Evolutionary conservation across 345 rosid species (phyloP), one percentile per base, ranked within the genome.

Genomic region (Stellera chamaejasme): DNA sequence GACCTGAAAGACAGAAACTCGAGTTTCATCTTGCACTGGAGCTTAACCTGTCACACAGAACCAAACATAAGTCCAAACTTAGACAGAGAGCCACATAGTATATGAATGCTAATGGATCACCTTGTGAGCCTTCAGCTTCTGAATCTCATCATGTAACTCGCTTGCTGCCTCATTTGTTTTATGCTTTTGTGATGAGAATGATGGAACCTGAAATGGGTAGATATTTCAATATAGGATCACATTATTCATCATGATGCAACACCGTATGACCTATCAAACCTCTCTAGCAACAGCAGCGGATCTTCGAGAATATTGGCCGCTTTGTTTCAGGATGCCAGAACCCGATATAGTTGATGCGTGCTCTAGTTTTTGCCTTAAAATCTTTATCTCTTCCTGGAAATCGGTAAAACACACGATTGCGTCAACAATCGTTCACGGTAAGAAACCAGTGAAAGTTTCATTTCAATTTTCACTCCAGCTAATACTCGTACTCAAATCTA

Each of bases 21-120:
- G 60, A 86, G 78, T 79, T 92, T 92, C 68, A 78, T 72, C 78
- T 86, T 87, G 66, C 96, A 88, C 51, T 92, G 95, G 59, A 92
- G 82, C 73, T 88, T 88, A 71, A 88, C 98, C 98, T 84, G 67
- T 54, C 39, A 71, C 8, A 54, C 53, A 49, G 60, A 10, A 61
- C 25, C 9, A 8, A 32, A 32, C 39, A 32, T 32, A 32, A 32
- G 39, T 8, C 39, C 5, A 32, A 5, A 32, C 39, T 32, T 4
- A 8, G 39, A 32, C 50, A 15, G 27, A 52, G 14, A 41, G 53
- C 43, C 5, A 52, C 54, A 55, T 11, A 49, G 43, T 42, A 50
- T 48, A 67, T 60, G 10, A 13, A n/a, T 51, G 25, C 47, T 59
- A 59, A 56, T 49, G 19, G 58, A 32, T 51, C 63, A 84, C 96